Evolutionary conservation across 2,329 filamentous ascomycete genomes (phyloP).

Genomic region (Cladosporium velox): DNA sequence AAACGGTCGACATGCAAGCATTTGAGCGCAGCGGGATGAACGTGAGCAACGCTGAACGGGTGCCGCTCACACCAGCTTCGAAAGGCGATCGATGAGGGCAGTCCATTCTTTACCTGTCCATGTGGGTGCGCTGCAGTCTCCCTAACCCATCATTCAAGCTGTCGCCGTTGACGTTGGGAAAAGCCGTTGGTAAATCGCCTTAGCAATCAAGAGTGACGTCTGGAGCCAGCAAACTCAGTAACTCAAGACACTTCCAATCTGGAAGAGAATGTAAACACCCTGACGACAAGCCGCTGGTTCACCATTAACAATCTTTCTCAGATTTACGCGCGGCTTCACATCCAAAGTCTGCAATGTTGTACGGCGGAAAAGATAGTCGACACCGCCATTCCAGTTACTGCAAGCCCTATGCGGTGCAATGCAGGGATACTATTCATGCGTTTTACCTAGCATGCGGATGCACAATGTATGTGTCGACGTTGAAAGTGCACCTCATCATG

Average conservation of each 20-base stretch:
- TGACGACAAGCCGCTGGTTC: constrained; percentile 12
- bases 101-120: background rate
- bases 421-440: background rate
- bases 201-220: constrained; percentile 4
- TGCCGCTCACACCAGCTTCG: background rate
- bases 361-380: no score
- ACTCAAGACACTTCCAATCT: background rate
- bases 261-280: background rate
- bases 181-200: constrained; percentile 17
- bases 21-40: background rate
- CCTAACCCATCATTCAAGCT: background rate
- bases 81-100: background rate
- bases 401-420: background rate
- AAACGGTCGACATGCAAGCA: constrained; percentile 9
- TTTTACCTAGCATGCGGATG: background rate
- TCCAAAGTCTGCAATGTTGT: background rate
- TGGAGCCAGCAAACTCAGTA: background rate
- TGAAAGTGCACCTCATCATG: constrained; percentile 4
- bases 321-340: background rate
- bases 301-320: background rate
- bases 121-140: background rate
- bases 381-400: background rate
- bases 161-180: background rate
- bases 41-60: background rate
- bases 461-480: constrained; percentile 7